Evolutionary conservation across 2,329 filamentous ascomycete species (phyloP).

Genomic region (Emmonsiellopsis sp.): DNA sequence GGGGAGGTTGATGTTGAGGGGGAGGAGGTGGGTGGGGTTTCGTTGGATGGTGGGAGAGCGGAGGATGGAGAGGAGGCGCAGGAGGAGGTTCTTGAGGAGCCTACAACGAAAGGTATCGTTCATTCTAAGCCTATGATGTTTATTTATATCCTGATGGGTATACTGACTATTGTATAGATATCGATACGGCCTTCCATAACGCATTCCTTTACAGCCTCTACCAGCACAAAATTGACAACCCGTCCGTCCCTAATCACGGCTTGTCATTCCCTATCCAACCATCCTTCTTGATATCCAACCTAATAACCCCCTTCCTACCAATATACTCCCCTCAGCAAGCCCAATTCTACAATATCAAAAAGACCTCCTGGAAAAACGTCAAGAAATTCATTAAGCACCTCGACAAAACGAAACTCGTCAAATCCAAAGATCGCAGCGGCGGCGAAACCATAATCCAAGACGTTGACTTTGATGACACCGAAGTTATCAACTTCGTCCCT

Average conservation of each 20-base stretch:
- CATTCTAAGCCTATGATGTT: not conserved
- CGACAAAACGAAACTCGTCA: slow-evolving; percentile 55
- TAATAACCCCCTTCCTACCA: slow-evolving; percentile 59
- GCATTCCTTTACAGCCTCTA: slow-evolving; percentile 57
- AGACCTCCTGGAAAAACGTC: slow-evolving; percentile 61
- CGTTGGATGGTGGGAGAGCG: slow-evolving; percentile 17
- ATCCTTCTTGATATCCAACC: slow-evolving; percentile 53
- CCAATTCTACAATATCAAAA: slow-evolving; percentile 57
- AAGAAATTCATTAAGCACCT: slow-evolving; percentile 62
- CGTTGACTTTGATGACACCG: slow-evolving; percentile 53
- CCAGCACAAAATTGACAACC: slow-evolving; percentile 49
- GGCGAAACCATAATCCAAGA: slow-evolving; percentile 57
- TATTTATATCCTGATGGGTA: not conserved
- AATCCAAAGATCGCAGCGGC: slow-evolving; percentile 55
- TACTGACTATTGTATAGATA: slow-evolving; percentile 39
- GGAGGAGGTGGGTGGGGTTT: slow-evolving; percentile 11
- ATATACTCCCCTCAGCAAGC: slow-evolving; percentile 47
- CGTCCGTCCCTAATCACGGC: slow-evolving; percentile 43
- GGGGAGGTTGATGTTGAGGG: slow-evolving; percentile 28
- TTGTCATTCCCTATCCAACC: slow-evolving; percentile 55
- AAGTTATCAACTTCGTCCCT: slow-evolving; percentile 49
- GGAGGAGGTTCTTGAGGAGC: slow-evolving; percentile 38
- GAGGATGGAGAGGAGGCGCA: slow-evolving; percentile 24
- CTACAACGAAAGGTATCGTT: slow-evolving; percentile 47
- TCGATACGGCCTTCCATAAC: slow-evolving; percentile 56